Evolutionary conservation across 805 yeast species (phyloP).

Genomic region (Ogataea zsoltii): DNA sequence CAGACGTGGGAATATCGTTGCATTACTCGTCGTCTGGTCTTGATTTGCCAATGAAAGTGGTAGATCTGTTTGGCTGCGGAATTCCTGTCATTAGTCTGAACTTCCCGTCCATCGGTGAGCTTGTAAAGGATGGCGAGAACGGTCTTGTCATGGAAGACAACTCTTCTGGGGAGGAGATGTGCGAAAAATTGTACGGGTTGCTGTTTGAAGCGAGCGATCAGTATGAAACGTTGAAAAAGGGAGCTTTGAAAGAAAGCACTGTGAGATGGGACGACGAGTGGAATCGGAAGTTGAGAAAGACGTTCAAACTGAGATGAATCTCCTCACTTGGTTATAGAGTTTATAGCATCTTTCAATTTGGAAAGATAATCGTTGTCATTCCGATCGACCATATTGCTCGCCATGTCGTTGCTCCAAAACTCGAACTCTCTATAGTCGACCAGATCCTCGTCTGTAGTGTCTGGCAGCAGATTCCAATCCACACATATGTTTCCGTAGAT

Average conservation of each 20-base stretch:
- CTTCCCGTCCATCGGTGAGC: conserved; percentile 76
- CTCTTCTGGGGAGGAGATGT: conserved; percentile 43
- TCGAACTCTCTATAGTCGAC: conserved; percentile 20
- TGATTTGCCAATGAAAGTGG: conserved; percentile 96
- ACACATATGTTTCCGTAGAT: conserved; percentile 18
- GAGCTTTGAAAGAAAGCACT: conserved; percentile 73
- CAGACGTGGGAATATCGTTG: conserved; percentile 86
- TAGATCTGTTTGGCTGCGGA: conserved; percentile 95
- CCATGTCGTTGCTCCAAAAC: conserved; percentile 30
- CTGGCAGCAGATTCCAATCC: conserved; percentile 37
- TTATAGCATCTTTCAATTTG: conserved; percentile 11
- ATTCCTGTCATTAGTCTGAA: conserved; percentile 81
- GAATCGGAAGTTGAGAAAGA: conserved; percentile 47
- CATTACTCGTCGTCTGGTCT: conserved; percentile 92
- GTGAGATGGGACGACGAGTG: conserved; percentile 78
- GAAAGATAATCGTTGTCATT: conserved; percentile 35
- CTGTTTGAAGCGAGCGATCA: conserved; percentile 28
- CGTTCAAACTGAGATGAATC: conserved; percentile 21
- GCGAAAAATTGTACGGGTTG: conserved; percentile 36
- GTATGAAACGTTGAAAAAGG: conserved; percentile 49
- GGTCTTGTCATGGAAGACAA: conserved; percentile 57
- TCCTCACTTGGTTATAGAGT: too few relatives aligned
- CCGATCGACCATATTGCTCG: conserved; percentile 34
- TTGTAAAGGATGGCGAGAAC: conserved; percentile 67
- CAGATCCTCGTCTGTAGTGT: conserved; percentile 47